Evolutionary conservation across 176 grass and related monocot species (phyloP), one percentile per base, ranked within the genome.

Genomic region (Bonia amplexicaulis): DNA sequence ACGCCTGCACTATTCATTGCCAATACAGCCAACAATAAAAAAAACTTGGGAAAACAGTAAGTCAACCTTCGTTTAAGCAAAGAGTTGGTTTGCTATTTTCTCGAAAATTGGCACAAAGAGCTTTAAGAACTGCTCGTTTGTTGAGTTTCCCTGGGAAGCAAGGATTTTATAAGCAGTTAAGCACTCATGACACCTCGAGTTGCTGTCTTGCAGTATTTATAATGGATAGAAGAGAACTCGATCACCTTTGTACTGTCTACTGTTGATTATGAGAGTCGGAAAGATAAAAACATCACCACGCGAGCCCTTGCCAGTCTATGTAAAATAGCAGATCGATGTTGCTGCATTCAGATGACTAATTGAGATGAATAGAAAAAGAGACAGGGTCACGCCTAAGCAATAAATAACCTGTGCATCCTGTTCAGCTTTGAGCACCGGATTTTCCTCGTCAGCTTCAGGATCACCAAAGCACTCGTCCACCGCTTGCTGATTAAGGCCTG

Each of bases 241-340:
- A n/a, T n/a, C 22, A 95, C 93, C 93, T 90, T 88, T 84, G 41
- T 95, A 95, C 57, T 95, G 93, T 92, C 93, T 92, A 77, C 88
- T 90, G 78, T 95, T 95, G 79, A 95, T 95, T 31, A 95, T 90
- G 62, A 95, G 87, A 74, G 93, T 95, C 19, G 93, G 93, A 57
- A 95, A 85, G 80, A 95, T 95, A 62, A 88, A 92, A 66, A 95
- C 90, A 83, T 95, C 93, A 48, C 90, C 93, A 84, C 90, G 90
- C 76, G 90, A 90, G 66, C 85, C 85, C 69, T 95, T 92, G 27
- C 90, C 93, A 81, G 92, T 88, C 93, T 92, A 64, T n/a, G 29
- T 67, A 74, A 23, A 85, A 37, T 37, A 37, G 35, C 35, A 2
- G 35, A n/a, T n/a, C n/a, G n/a, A 37, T 37, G 35, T 37, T 37